A percentile compares a stretch with the other conserved stretches of the same genome.
phyloP scores from a whole-genome alignment of 148 eudicot genomes.

The Polygonum maritimum region DNA sequence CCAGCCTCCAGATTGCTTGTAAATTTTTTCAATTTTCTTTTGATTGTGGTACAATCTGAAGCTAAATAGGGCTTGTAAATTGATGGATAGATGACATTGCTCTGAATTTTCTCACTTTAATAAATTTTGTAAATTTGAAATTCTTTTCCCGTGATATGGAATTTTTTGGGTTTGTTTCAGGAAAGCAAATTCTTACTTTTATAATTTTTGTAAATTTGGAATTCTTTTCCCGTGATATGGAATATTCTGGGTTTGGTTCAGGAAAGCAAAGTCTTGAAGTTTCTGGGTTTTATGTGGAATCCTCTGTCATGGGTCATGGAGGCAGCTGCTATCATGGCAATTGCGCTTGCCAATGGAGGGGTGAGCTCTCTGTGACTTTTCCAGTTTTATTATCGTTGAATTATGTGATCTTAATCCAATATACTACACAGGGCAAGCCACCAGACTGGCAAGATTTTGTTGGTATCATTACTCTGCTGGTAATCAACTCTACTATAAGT shows the following conservation, averaged over 20 bases:
- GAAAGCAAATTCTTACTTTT: conserved; percentile 59
- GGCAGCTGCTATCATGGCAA: conserved; percentile 99
- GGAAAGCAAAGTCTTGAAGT: conserved; percentile 97
- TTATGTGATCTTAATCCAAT: conserved; percentile 6
- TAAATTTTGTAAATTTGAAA: background rate
- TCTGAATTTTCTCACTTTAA: background rate
- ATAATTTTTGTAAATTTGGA: background rate
- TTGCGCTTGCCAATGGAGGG: conserved; percentile 99
- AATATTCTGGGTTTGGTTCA: conserved; percentile 30
- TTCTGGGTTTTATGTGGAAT: conserved; percentile 99
- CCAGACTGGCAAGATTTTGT: conserved; percentile 99
- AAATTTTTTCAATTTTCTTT: background rate
- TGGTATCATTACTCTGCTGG: conserved; percentile 85
- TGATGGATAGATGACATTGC: background rate
- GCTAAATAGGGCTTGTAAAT: background rate
- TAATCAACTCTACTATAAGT: conserved; percentile 96
- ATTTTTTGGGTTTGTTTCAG: conserved; percentile 38
- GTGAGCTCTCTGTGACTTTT: conserved; percentile 31
- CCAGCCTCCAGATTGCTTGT: background rate
- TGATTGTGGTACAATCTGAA: background rate
- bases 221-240: background rate
- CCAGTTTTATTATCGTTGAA: background rate
- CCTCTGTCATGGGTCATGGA: conserved; percentile 99
- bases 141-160: background rate
- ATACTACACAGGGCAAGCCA: conserved; percentile 61